These are phyloP conservation scores for Acidiella bohemica DNA, from an alignment of 495 filamentous ascomycete species.

Conservation along the genomic window DNA sequence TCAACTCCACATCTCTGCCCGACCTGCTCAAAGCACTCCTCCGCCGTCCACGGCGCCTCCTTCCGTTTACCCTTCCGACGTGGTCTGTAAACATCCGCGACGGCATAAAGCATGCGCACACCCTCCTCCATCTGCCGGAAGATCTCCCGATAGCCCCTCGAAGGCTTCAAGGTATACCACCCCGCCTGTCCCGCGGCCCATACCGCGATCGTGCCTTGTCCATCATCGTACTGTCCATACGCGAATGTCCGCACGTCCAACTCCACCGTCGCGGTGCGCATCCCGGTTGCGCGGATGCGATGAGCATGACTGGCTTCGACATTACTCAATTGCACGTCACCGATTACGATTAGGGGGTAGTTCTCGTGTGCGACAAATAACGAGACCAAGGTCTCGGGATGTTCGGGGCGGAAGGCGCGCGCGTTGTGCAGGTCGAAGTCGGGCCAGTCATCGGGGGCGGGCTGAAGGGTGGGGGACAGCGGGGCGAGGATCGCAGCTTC, in stretches of 20 bases:
- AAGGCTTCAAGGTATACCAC: conserved; percentile 62
- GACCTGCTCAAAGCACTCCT: conserved; percentile 25
- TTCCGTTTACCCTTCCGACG: conserved; percentile 15
- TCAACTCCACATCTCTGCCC: no score
- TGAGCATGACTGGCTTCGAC: no score
- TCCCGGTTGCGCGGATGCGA: conserved; percentile 42
- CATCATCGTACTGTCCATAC: conserved; percentile 51
- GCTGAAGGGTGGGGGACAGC: conserved; percentile 36
- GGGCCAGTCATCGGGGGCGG: conserved; percentile 47
- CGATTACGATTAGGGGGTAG: conserved; percentile 42
- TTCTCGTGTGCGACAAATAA: conserved; percentile 40
- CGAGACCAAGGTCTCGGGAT: conserved; percentile 37
- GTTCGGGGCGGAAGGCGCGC: conserved; percentile 30
- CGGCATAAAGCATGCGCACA: conserved; percentile 54
- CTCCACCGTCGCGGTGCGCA: no score
- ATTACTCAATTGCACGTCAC: conserved; percentile 21
- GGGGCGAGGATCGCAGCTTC: conserved; percentile 45
- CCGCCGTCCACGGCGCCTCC: conserved; percentile 14
- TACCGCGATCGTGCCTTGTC: conserved; percentile 45
- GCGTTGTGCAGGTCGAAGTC: conserved; percentile 43
- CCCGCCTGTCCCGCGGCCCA: conserved; percentile 70
- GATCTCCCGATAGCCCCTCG: conserved; percentile 43
- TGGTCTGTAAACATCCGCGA: conserved; percentile 37
- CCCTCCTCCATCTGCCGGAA: conserved; percentile 57
- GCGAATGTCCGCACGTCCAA: conserved; percentile 53